A percentile compares a stretch with the other conserved stretches of the same genome.
Conservation (phyloP, 208 protist species). For the Trypanosoma brucei region DNA sequence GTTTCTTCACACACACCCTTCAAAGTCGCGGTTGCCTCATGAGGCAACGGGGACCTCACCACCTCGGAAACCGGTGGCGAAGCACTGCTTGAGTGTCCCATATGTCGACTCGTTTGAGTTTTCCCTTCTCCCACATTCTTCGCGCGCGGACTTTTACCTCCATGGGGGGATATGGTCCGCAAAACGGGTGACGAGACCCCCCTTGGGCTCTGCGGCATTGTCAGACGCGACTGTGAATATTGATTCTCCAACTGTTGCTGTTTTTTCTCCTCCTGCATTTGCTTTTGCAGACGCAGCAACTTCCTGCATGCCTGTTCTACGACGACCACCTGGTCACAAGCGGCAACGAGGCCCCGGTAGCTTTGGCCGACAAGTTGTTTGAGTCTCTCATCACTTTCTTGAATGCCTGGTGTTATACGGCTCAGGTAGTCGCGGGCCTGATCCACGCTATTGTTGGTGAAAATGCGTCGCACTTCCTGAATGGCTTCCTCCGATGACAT, state of each 20-base stretch:
- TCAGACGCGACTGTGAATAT: too few species aligned
- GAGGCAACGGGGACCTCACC: background rate
- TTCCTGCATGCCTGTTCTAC: constrained; percentile 44
- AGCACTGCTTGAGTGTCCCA: too few species aligned
- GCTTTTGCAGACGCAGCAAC: constrained; percentile 30
- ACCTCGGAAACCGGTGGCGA: too few species aligned
- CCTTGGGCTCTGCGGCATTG: background rate
- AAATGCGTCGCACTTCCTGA: constrained; percentile 60
- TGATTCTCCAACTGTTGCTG: background rate
- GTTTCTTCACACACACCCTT: background rate
- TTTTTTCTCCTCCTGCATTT: background rate
- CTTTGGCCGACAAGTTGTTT: constrained; percentile 48
- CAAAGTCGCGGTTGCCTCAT: background rate
- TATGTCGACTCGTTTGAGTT: too few species aligned
- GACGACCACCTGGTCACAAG: constrained; percentile 51
- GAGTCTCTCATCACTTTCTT: constrained; percentile 43
- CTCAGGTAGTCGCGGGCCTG: constrained; percentile 48
- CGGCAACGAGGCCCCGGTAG: constrained; percentile 47
- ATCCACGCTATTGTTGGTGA: constrained; percentile 47
- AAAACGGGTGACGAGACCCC: background rate
- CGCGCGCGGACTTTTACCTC: background rate
- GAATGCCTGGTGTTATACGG: constrained; percentile 48
- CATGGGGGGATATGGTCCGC: background rate
- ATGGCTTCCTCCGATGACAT: constrained; percentile 44
- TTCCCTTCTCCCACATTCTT: background rate